phyloP scores from a whole-genome alignment of 345 rosid genomes.

The Noccaea bulbosa region DNA sequence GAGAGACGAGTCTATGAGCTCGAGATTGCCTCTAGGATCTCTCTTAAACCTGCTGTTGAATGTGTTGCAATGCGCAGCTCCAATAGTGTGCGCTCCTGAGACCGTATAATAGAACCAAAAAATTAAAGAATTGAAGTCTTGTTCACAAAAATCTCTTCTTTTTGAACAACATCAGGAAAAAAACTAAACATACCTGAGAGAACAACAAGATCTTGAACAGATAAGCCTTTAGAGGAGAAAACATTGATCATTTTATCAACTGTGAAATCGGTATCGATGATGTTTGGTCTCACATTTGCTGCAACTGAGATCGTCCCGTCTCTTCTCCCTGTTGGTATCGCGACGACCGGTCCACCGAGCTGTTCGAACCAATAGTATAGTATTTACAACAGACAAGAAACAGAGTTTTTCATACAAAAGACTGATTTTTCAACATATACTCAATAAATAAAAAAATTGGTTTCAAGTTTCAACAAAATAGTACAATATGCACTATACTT shows the following conservation, averaged over 20 bases:
- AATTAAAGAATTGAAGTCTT: background rate
- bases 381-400: constrained; percentile 33
- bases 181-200: constrained; percentile 59
- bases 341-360: constrained; percentile 70
- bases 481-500: background rate
- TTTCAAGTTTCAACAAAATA: too few relatives aligned
- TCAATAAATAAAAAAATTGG: background rate
- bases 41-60: constrained; percentile 62
- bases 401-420: constrained; percentile 3
- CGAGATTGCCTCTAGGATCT: constrained; percentile 57
- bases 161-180: background rate
- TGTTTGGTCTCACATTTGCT: constrained; percentile 66
- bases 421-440: background rate
- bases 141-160: background rate
- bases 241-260: constrained; percentile 61
- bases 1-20: constrained; percentile 55
- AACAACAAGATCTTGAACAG: constrained; percentile 64
- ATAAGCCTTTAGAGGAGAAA: constrained; percentile 73
- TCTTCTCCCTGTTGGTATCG: constrained; percentile 72
- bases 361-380: constrained; percentile 16
- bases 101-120: background rate
- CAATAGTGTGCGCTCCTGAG: constrained; percentile 80
- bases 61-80: constrained; percentile 74
- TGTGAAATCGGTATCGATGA: constrained; percentile 70
- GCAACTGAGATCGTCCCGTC: constrained; percentile 64